A percentile compares a stretch with the other conserved stretches of the same genome.
Evolutionary conservation across 1,284 basidiomycete genomes (phyloP).

Genomic region (Xanthoconium separans): DNA sequence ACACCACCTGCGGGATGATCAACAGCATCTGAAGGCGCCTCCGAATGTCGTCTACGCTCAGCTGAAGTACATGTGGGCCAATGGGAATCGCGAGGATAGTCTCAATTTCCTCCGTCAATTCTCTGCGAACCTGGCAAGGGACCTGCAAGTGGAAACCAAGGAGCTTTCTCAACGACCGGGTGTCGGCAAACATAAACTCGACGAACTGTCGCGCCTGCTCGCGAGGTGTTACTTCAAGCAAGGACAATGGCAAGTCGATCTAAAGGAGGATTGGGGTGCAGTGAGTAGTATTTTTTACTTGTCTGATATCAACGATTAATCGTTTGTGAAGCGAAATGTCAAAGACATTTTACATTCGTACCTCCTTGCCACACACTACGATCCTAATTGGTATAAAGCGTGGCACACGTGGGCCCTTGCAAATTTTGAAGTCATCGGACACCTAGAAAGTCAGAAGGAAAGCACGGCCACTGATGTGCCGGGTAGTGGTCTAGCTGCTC

Average conservation of each 20-base stretch:
- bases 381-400: slow-evolving; percentile 96
- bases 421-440: slow-evolving; percentile 93
- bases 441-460: slow-evolving; percentile 70
- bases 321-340: slow-evolving; percentile 60
- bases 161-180: slow-evolving; percentile 45
- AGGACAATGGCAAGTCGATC: slow-evolving; percentile 90
- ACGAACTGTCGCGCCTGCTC: slow-evolving; percentile 84
- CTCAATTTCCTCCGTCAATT: slow-evolving; percentile 88
- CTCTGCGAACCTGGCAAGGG: slow-evolving; percentile 71
- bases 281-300: slow-evolving; percentile 49
- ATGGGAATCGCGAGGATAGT: slow-evolving; percentile 76
- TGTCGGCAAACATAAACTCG: slow-evolving; percentile 62
- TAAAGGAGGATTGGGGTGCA: slow-evolving; percentile 77
- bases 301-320: slow-evolving; percentile 11
- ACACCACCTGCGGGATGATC: slow-evolving; percentile 43
- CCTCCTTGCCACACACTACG: slow-evolving; percentile 87
- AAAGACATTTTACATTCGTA: slow-evolving; percentile 86
- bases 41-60: slow-evolving; percentile 98
- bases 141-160: slow-evolving; percentile 64
- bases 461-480: slow-evolving; percentile 66
- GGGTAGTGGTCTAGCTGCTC: slow-evolving; percentile 71
- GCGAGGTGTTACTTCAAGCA: slow-evolving; percentile 97
- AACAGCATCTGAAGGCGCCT: slow-evolving; percentile 77
- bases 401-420: slow-evolving; percentile 99
- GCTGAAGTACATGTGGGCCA: slow-evolving; percentile 96